These are phyloP conservation scores for Piloderma croceum DNA, from an alignment of 768 basidiomycete species.

Conservation along the genomic window DNA sequence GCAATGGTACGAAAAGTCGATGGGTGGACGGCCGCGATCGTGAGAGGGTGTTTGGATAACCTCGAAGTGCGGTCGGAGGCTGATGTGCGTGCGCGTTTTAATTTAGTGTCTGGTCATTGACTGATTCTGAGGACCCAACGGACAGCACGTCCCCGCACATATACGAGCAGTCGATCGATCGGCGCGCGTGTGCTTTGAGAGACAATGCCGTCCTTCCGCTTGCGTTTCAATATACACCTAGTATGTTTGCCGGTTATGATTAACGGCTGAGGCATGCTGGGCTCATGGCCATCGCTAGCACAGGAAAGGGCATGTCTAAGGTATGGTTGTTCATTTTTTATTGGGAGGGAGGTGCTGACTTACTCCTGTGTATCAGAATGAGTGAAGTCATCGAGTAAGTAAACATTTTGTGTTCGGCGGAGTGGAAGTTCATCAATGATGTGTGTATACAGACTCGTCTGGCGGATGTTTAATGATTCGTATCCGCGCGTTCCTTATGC, in stretches of 20 bases:
- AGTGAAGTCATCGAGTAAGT: slow-evolving; percentile 77
- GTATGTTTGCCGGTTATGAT: slow-evolving; percentile 75
- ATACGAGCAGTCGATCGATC: slow-evolving; percentile 80
- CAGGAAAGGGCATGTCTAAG: slow-evolving; percentile 79
- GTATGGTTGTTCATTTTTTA: too few relatives aligned
- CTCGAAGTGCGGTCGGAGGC: slow-evolving; percentile 62
- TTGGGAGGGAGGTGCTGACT: too few relatives aligned
- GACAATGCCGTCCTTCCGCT: slow-evolving; percentile 71
- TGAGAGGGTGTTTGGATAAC: slow-evolving; percentile 64
- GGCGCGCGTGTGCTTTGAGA: slow-evolving; percentile 74
- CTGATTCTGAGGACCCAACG: slow-evolving; percentile 38
- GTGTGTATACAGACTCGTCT: slow-evolving; percentile 54
- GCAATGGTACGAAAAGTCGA: slow-evolving; percentile 60
- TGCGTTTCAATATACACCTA: slow-evolving; percentile 78
- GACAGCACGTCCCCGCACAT: slow-evolving; percentile 66
- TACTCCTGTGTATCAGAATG: too few relatives aligned
- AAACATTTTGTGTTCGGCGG: slow-evolving; percentile 1
- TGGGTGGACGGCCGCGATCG: slow-evolving; percentile 67
- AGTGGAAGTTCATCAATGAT: too few relatives aligned
- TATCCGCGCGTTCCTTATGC: slow-evolving; percentile 73
- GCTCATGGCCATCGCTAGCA: slow-evolving; percentile 79
- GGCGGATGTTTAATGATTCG: slow-evolving; percentile 70
- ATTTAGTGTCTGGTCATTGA: slow-evolving; percentile 4
- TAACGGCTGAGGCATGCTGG: slow-evolving; percentile 86
- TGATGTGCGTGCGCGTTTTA: slow-evolving; percentile 51